A percentile compares a stretch with the other conserved stretches of the same genome.
Evolutionary conservation across 441 rosid species (phyloP).

Genomic region (Erysimum cheiri): DNA sequence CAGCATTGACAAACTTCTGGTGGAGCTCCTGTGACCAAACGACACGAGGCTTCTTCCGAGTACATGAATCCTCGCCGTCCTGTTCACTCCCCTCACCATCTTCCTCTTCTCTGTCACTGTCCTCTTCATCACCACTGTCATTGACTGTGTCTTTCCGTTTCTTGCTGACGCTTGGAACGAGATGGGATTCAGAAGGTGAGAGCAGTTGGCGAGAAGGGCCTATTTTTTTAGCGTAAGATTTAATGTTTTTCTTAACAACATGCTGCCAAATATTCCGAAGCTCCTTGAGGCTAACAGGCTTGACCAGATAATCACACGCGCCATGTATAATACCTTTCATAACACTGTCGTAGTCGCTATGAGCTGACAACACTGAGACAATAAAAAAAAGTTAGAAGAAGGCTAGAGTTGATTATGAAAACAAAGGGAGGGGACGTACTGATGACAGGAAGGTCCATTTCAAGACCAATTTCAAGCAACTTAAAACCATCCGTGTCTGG

Average conservation of each 20-base stretch:
- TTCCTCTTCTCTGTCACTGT: slow-evolving; percentile 66
- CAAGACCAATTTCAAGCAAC: slow-evolving; percentile 97
- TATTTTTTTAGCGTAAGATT: slow-evolving; percentile 48
- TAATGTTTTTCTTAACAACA: slow-evolving; percentile 73
- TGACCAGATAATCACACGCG: slow-evolving; percentile 85
- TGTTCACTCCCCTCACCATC: slow-evolving; percentile 63
- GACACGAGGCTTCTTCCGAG: slow-evolving; percentile 88
- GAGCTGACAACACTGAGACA: slow-evolving; percentile 81
- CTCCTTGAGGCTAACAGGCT: slow-evolving; percentile 90
- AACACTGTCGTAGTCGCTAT: slow-evolving; percentile 78
- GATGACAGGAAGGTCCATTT: slow-evolving; percentile 98
- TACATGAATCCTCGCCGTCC: slow-evolving; percentile 69
- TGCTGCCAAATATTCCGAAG: slow-evolving; percentile 95
- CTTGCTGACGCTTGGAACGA: slow-evolving; percentile 50
- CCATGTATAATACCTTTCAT: slow-evolving; percentile 93
- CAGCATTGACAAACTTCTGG: slow-evolving; percentile 83
- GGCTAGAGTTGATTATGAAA: slow-evolving; percentile 20
- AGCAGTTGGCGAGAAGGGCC: slow-evolving; percentile 52
- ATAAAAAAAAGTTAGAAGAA: slow-evolving; percentile 5
- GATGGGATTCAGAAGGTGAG: slow-evolving; percentile 47
- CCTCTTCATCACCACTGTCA: slow-evolving; percentile 38
- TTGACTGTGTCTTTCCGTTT: slow-evolving; percentile 58
- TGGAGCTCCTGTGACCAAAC: slow-evolving; percentile 94
- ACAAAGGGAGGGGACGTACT: slow-evolving; percentile 48
- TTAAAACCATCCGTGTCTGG: slow-evolving; percentile 98